Conservation (phyloP, 1,284 basidiomycete species). For the Trichosporon sp. region DNA sequence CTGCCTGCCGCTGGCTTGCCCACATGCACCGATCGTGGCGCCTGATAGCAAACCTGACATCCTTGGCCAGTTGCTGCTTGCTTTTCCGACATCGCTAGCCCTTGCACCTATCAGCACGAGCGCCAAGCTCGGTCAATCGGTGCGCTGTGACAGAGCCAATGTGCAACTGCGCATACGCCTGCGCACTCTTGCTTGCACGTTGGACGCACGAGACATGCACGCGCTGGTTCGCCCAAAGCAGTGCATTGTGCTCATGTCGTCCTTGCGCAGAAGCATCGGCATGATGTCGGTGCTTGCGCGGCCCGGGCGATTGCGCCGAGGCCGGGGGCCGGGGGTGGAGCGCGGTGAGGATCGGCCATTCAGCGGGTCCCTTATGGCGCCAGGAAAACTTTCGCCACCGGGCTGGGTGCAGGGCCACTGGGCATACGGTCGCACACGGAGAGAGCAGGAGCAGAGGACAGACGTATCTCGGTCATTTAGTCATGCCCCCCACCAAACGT, state of each 20-base stretch:
- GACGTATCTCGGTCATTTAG: slow-evolving; percentile 19
- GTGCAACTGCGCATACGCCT: neutral
- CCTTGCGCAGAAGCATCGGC: neutral
- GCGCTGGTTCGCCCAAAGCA: neutral
- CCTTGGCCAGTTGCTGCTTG: neutral
- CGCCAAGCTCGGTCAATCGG: neutral
- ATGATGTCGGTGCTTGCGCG: slow-evolving; percentile 1
- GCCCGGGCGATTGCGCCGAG: neutral
- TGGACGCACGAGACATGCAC: neutral
- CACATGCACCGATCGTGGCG: neutral
- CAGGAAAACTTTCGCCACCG: neutral
- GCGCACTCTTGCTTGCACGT: neutral
- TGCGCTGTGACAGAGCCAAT: neutral
- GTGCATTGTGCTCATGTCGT: neutral
- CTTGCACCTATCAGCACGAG: neutral
- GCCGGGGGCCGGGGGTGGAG: neutral
- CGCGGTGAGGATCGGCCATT: slow-evolving; percentile 13
- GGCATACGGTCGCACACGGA: neutral
- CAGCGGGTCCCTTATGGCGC: neutral
- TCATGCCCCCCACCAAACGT: slow-evolving; percentile 4
- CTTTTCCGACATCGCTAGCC: neutral
- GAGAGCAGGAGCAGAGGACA: neutral
- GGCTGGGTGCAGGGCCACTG: too few species aligned
- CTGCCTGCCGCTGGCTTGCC: neutral
- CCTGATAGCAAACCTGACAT: neutral